Conservation (phyloP, 1,284 basidiomycete species). For the Neotropicomus parvogracilis region DNA sequence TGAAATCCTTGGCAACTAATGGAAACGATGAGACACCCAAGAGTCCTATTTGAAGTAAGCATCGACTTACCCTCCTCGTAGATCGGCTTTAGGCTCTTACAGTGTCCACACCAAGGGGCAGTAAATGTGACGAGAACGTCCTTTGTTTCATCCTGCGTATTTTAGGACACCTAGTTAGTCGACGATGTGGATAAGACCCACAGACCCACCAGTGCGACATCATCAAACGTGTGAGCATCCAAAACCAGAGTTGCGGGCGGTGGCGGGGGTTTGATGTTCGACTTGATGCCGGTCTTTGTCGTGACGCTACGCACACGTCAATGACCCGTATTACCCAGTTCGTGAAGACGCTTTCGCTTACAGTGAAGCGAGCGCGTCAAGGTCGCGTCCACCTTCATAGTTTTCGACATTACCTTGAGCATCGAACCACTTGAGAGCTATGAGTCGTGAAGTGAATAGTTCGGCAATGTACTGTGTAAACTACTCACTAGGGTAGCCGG, state of each 20-base stretch:
- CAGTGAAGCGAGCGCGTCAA: conserved; percentile 76
- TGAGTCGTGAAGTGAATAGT: background rate
- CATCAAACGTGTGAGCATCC: conserved; percentile 71
- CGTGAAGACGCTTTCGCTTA: conserved; percentile 37
- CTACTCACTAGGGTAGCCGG: conserved; percentile 81
- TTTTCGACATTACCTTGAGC: conserved; percentile 61
- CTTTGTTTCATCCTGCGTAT: conserved; percentile 62
- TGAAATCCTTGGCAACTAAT: conserved; percentile 73
- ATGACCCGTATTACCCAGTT: background rate
- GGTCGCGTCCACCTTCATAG: conserved; percentile 79
- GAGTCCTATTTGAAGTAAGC: background rate
- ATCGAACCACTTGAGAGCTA: conserved; percentile 91
- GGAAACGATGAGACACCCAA: conserved; percentile 16
- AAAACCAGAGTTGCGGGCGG: conserved; percentile 71
- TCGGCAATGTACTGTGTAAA: background rate
- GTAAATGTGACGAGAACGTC: conserved; percentile 91
- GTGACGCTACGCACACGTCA: conserved; percentile 53
- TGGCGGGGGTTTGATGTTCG: conserved; percentile 81
- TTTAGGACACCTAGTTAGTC: conserved; percentile 4
- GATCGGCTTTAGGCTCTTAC: conserved; percentile 82
- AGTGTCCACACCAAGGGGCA: conserved; percentile 86
- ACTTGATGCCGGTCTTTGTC: conserved; percentile 75
- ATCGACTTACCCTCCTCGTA: conserved; percentile 63
- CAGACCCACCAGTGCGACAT: conserved; percentile 64
- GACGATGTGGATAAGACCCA: conserved; percentile 32